These are phyloP conservation scores for Penicillium sp. DNA, from an alignment of 2,329 filamentous ascomycete species.

Conservation along the genomic window DNA sequence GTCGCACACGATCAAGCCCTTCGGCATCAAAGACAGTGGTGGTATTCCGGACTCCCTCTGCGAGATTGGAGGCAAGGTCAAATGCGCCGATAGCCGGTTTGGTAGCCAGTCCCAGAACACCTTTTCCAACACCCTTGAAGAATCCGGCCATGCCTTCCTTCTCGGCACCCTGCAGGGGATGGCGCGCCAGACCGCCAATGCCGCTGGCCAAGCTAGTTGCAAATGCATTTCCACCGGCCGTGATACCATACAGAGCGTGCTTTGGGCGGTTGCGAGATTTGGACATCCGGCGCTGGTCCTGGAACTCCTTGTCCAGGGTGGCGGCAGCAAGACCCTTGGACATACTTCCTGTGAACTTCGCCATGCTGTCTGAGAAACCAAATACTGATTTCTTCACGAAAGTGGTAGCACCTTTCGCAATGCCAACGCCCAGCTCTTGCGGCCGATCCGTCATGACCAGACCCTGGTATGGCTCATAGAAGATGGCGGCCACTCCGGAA, in stretches of 20 bases:
- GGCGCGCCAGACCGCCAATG: slow-evolving; percentile 86
- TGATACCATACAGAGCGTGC: slow-evolving; percentile 94
- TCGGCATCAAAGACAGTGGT: slow-evolving; percentile 96
- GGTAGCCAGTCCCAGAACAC: slow-evolving; percentile 86
- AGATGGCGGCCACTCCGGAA: slow-evolving; percentile 94
- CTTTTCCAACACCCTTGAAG: slow-evolving; percentile 96
- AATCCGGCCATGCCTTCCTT: slow-evolving; percentile 92
- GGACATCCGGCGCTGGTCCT: slow-evolving; percentile 91
- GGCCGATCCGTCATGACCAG: slow-evolving; percentile 94
- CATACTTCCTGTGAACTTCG: slow-evolving; percentile 94
- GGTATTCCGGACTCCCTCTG: slow-evolving; percentile 96
- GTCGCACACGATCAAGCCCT: slow-evolving; percentile 89
- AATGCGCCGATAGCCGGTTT: slow-evolving; percentile 97
- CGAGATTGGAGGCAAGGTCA: slow-evolving; percentile 93
- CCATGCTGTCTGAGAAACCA: slow-evolving; percentile 94
- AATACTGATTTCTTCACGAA: slow-evolving; percentile 99
- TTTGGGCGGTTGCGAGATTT: slow-evolving; percentile 91
- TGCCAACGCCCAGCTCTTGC: slow-evolving; percentile 89
- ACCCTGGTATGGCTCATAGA: slow-evolving; percentile 98
- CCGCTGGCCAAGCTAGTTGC: slow-evolving; percentile 89
- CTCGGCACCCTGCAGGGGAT: slow-evolving; percentile 92
- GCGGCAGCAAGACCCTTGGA: slow-evolving; percentile 94
- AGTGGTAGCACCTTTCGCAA: slow-evolving; percentile 92
- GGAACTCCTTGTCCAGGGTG: slow-evolving; percentile 97
- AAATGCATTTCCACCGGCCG: slow-evolving; percentile 90